Base-by-base conservation (phyloP, 2,329 filamentous ascomycete species). In the Alternaria gaisen region DNA sequence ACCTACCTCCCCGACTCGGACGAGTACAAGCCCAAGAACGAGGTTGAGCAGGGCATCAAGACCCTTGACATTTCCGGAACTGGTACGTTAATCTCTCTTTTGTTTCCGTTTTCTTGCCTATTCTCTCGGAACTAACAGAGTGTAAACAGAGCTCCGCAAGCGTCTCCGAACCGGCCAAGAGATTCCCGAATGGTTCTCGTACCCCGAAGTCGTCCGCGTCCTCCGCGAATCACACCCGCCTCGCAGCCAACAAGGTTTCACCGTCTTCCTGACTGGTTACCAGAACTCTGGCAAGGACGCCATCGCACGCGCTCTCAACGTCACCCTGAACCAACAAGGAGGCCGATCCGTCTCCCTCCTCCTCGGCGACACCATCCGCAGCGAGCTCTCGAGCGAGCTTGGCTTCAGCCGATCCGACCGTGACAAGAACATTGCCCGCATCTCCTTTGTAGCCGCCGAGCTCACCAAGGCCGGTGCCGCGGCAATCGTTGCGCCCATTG, bases 181-280 rank as follows among this genome's bases (percentile, higher is more conserved):
- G 72, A 99, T 99, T 73, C 95, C 95, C 71, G 93, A 96, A 82
- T 99, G 95, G 95, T 99, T 99, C 87, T 98, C 95, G 32, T 99
- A 99, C 86, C 94, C 95, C 65, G 95, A 99, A 84, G 95, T 99
- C 72, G 95, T 99, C 82, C 90, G 89, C 81, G 95, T 98, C 51
- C 90, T 99, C 64, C 90, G 95, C 75, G 94, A 99, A 84, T 97
- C 94, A 71, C 95, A 98, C 85, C 95, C 94, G 51, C 89, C 96
- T 53, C 91, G 95, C 70, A 90, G 88, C 73, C 87, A 90, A 77
- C 96, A 99, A 85, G 95, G 95, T 67, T 99, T 99, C 88, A 98
- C 95, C 66, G 87, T 99, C 81, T 97, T 99, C 89, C 86, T 99
- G 68, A 98, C 95, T 3, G 95, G 95, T 63, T 97, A 95, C 86